Conservation (phyloP, 1,284 basidiomycete genomes). For the Pyrrhoderma noxium region DNA sequence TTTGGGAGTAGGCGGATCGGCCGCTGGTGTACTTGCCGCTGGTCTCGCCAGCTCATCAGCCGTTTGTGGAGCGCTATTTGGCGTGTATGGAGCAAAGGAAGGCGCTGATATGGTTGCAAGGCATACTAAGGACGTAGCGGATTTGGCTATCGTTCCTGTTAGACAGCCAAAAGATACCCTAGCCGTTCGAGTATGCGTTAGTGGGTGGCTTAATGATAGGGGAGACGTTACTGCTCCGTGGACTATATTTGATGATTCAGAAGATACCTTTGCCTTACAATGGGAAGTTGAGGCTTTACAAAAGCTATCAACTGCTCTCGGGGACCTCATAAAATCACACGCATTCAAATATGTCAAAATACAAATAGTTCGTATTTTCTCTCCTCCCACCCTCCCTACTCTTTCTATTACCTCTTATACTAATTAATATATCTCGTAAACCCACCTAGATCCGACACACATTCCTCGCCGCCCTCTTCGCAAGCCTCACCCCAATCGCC, state of each 20-base stretch:
- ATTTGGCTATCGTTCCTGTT: slow-evolving; percentile 46
- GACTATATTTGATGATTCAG: slow-evolving; percentile 38
- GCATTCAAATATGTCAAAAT: slow-evolving; percentile 44
- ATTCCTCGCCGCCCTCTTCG: slow-evolving; percentile 42
- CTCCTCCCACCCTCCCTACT: neutral
- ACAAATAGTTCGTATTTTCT: slow-evolving; percentile 28
- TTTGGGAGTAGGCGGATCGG: slow-evolving; percentile 48
- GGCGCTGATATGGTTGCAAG: slow-evolving; percentile 43
- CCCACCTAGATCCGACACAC: slow-evolving; percentile 40
- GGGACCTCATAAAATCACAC: slow-evolving; percentile 39
- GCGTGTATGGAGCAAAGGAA: slow-evolving; percentile 46
- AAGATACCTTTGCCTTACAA: slow-evolving; percentile 50
- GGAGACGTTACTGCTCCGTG: slow-evolving; percentile 47
- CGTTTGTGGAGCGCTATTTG: slow-evolving; percentile 51
- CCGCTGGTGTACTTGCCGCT: slow-evolving; percentile 44
- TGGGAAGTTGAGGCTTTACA: slow-evolving; percentile 54
- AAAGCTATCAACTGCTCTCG: slow-evolving; percentile 42
- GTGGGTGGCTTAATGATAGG: slow-evolving; percentile 43
- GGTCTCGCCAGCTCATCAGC: slow-evolving; percentile 50
- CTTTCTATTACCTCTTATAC: neutral
- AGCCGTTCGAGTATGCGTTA: slow-evolving; percentile 47
- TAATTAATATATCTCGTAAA: neutral
- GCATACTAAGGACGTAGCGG: slow-evolving; percentile 47
- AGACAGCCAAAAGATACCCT: slow-evolving; percentile 37
- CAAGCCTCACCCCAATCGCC: slow-evolving; percentile 44